Evolutionary conservation across 2,329 filamentous ascomycete species (phyloP), one percentile per base, ranked within the genome.

Genomic region (Biscogniauxia marginata): DNA sequence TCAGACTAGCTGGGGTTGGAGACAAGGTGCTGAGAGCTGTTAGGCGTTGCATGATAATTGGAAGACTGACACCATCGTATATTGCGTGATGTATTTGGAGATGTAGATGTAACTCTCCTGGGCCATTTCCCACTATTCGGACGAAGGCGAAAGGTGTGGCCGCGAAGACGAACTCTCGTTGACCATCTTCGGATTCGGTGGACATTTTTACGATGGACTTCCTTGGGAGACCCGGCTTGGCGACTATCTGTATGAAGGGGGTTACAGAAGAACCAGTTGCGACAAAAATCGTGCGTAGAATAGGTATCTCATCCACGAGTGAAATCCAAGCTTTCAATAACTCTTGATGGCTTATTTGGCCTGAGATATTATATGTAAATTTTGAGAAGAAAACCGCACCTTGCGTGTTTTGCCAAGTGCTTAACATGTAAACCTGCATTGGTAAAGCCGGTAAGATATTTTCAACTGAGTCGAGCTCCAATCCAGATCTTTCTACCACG

Each of bases 11-110:
- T 8, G 49, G 13, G 5, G 30, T 16, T 2, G 50, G 16, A 6
- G 47, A 4, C n/a, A 23, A 50, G 49, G 19, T 49, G 44, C 65
- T 71, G 13, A 74, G 61, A 7, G 60, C 50, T 2, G 58, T 18
- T 22, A 79, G 72, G 0, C 71, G 67, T 2, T 79, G 68, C 20
- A 91, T 75, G 5, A 96, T 74, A 0, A 80, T 69, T 0, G 86
- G 83, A 4, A 97, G 76, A 64, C 90, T 95, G 57, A 96, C 80
- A 5, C 87, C 92, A 70, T 97, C 93, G 67, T 97, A 98, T 0
- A 97, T 77, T 0, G 90, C 89, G 70, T 98, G 93, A 60, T 96
- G 92, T 4, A 97, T 87, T 22, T 78, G 78, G 4, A 91, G 76
- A 2, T 81, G 73, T 3, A 85, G 53, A 0, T 60, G 44, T 64